Conservation (phyloP, 371 early-diverging fungal species). For the Syncephalastrum sp. region DNA sequence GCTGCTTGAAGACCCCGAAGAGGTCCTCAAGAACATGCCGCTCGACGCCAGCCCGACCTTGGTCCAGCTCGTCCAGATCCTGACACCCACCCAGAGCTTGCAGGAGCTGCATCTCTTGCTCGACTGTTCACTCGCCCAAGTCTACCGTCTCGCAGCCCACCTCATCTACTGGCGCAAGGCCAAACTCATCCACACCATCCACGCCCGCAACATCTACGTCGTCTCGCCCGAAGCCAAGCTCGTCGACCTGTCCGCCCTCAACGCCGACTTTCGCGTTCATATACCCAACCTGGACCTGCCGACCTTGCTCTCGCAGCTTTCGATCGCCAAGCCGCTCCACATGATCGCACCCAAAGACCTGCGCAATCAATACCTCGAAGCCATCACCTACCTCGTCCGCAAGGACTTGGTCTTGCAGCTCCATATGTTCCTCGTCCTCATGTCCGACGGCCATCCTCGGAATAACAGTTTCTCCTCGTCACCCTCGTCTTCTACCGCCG, state of each 20-base stretch:
- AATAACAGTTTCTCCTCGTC: conserved; percentile 1
- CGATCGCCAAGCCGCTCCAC: conserved; percentile 70
- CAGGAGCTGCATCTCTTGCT: conserved; percentile 78
- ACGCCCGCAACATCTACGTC: conserved; percentile 77
- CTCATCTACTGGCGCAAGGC: conserved; percentile 91
- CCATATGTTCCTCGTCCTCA: conserved; percentile 77
- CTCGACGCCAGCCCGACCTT: conserved; percentile 84
- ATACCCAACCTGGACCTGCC: conserved; percentile 69
- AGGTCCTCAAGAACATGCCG: conserved; percentile 75
- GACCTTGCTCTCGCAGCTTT: conserved; percentile 69
- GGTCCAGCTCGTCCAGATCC: conserved; percentile 80
- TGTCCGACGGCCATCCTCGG: conserved; percentile 17
- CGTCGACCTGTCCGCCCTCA: conserved; percentile 46
- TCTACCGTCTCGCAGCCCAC: conserved; percentile 87
- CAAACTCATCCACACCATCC: conserved; percentile 81
- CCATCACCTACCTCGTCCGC: conserved; percentile 77
- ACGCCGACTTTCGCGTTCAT: conserved; percentile 62
- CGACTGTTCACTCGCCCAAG: conserved; percentile 88
- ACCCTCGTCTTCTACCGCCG: conserved; percentile 13
- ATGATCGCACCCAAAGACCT: conserved; percentile 66
- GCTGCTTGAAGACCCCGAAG: conserved; percentile 81
- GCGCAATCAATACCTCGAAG: conserved; percentile 74
- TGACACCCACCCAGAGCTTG: conserved; percentile 84
- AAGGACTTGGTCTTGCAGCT: conserved; percentile 77
- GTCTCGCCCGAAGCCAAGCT: conserved; percentile 68